Evolutionary conservation across 768 basidiomycete genomes (phyloP).

Genomic region (Artomyces pyxidatus): DNA sequence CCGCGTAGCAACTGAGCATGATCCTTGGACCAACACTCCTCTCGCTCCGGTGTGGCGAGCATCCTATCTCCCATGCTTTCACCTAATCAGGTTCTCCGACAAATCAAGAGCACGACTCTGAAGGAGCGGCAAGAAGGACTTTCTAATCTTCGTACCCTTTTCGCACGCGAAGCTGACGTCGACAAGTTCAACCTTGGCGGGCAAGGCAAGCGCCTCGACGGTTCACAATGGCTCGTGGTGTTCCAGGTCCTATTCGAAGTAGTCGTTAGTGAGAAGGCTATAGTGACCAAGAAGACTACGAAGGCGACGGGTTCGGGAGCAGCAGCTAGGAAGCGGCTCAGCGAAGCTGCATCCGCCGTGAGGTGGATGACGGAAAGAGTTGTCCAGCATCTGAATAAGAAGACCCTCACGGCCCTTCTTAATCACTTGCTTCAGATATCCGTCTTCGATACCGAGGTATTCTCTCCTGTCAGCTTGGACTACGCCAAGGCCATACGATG

Average conservation of each 20-base stretch:
- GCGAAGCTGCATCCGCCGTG: slow-evolving; percentile 56
- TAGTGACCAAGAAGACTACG: slow-evolving; percentile 32
- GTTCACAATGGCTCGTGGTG: slow-evolving; percentile 61
- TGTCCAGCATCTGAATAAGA: slow-evolving; percentile 45
- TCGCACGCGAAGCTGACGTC: slow-evolving; percentile 41
- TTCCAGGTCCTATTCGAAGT: slow-evolving; percentile 67
- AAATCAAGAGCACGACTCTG: slow-evolving; percentile 53
- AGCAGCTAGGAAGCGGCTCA: slow-evolving; percentile 51
- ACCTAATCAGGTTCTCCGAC: slow-evolving; percentile 39
- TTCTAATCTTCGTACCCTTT: slow-evolving; percentile 38
- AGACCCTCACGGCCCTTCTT: slow-evolving; percentile 48
- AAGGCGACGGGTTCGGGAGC: slow-evolving; percentile 33
- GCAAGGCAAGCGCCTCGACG: slow-evolving; percentile 35
- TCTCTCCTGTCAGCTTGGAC: slow-evolving; percentile 61
- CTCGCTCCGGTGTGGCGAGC: slow-evolving; percentile 2
- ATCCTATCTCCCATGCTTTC: slow-evolving; percentile 26
- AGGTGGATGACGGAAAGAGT: slow-evolving; percentile 68
- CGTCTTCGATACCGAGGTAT: slow-evolving; percentile 42
- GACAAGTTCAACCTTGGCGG: slow-evolving; percentile 30
- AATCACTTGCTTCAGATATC: slow-evolving; percentile 59
- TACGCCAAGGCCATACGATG: slow-evolving; percentile 72
- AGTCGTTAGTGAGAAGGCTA: slow-evolving; percentile 54
- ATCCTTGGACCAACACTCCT: neutral
- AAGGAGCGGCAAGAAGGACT: slow-evolving; percentile 66
- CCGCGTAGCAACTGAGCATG: neutral